Base-by-base conservation (phyloP, 2,329 filamentous ascomycete species). In the Stylonectria norvegica region DNA sequence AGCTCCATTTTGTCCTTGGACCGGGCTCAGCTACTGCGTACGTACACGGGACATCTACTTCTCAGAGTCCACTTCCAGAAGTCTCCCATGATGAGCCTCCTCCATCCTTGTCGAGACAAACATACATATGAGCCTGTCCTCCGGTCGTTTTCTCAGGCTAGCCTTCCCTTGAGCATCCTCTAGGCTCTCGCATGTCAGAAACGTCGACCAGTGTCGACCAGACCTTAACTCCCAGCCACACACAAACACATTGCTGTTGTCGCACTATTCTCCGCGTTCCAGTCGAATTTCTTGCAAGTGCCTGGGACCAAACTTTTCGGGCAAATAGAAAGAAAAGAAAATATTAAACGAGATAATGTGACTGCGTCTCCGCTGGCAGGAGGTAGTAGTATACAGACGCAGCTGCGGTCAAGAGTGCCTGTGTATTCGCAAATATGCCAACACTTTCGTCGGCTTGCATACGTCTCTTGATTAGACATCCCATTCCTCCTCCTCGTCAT, bases 401-500 rank as follows among this genome's bases (percentile, higher is more conserved):
- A 30, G 23, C 19, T 29, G 22, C 35, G 20, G 20, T 23, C 36
- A 28, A 14, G 22, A 12, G 12, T 25, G 15, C 29, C n/a, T 14
- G 31, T 25, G 19, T 15, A 23, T 43, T 20, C 11, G 23, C 10
- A 8, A 8, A 25, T n/a, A n/a, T n/a, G n/a, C n/a, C n/a, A n/a
- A n/a, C n/a, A n/a, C n/a, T n/a, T n/a, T n/a, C n/a, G n/a, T n/a
- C n/a, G n/a, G n/a, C 5, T 32, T 5, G 29, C 29, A 37, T n/a
- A 10, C 25, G n/a, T 18, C 7, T 30, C 14, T 38, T 36, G 28
- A 4, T 62, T 62, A 76, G 39, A 77, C 73, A 37, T 76, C 73
- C 74, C 73, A 77, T 55, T 77, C 73, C 46, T 69, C 64, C 49
- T 72, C 67, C 42, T 65, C 61, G 31, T 70, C 62, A 10, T 61